Percentiles rank a stretch among this genome's conserved stretches.
Conservation (phyloP, 2,329 filamentous ascomycete species). For the Scortechinia acanthostroma region DNA sequence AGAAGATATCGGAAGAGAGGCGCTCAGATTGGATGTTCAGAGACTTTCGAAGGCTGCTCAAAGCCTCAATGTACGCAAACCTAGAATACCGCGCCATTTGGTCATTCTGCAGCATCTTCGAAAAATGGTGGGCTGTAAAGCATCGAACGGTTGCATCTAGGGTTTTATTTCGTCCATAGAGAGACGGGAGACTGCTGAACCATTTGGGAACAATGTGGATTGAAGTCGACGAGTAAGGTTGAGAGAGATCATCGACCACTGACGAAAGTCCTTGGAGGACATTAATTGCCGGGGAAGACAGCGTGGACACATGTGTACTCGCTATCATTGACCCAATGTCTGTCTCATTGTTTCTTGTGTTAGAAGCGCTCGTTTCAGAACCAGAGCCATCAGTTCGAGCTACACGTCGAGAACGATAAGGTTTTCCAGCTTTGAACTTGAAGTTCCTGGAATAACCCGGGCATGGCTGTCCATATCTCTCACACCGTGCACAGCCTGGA, state of each 20-base stretch:
- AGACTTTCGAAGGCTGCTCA: not conserved
- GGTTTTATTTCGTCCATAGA: not conserved
- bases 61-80: not conserved
- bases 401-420: not conserved
- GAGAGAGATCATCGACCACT: not conserved
- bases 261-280: too few species aligned
- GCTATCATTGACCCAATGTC: too few species aligned
- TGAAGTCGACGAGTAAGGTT: not conserved
- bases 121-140: not conserved
- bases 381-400: not conserved
- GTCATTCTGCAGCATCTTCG: not conserved
- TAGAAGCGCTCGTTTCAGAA: too few species aligned
- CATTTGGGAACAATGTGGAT: not conserved
- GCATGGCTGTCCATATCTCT: not conserved
- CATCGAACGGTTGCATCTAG: not conserved
- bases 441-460: not conserved
- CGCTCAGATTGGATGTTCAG: not conserved
- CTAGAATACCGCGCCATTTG: not conserved
- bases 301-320: too few species aligned
- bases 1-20: constrained; percentile 2
- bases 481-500: not conserved
- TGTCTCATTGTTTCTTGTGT: too few species aligned
- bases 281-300: not conserved
- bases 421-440: not conserved
- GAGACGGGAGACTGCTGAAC: not conserved